Percentiles rank a stretch among this genome's conserved stretches.
phyloP scores from a whole-genome alignment of 2,329 filamentous ascomycete species.

The Phaeophleospora eucalypticola region DNA sequence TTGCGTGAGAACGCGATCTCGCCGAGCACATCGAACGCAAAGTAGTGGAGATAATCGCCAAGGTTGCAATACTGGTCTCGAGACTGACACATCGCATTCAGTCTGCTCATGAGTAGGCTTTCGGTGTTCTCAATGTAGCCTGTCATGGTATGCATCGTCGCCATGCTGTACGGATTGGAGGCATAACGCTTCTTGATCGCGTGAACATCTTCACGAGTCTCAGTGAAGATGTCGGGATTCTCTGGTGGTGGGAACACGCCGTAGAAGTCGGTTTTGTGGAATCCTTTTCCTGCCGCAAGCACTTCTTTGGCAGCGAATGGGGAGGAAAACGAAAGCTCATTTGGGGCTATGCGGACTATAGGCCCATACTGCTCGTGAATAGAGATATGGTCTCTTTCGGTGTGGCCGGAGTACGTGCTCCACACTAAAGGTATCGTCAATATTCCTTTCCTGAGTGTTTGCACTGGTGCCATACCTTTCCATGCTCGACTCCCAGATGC shows the following conservation, averaged over 20 bases:
- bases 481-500: constrained; percentile 30
- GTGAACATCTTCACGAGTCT: constrained; percentile 52
- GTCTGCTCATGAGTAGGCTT: constrained; percentile 42
- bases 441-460: neutral
- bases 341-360: constrained; percentile 30
- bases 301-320: constrained; percentile 29
- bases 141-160: constrained; percentile 50
- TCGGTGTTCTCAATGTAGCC: constrained; percentile 53
- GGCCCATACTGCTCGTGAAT: constrained; percentile 25
- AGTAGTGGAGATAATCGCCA: constrained; percentile 38
- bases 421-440: constrained; percentile 12
- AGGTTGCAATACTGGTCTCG: constrained; percentile 42
- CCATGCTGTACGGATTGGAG: constrained; percentile 49
- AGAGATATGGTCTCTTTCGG: constrained; percentile 25
- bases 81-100: constrained; percentile 39
- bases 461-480: constrained; percentile 21
- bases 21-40: constrained; percentile 36
- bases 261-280: constrained; percentile 33
- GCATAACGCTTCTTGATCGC: constrained; percentile 49
- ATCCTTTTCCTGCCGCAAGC: constrained; percentile 30
- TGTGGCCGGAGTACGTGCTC: constrained; percentile 24
- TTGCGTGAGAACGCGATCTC: constrained; percentile 40
- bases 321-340: constrained; percentile 30
- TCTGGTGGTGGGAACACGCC: constrained; percentile 53
- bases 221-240: constrained; percentile 58